Base-by-base conservation (phyloP, 2,329 filamentous ascomycete species). In the Lecanoromycetidae sp. region DNA sequence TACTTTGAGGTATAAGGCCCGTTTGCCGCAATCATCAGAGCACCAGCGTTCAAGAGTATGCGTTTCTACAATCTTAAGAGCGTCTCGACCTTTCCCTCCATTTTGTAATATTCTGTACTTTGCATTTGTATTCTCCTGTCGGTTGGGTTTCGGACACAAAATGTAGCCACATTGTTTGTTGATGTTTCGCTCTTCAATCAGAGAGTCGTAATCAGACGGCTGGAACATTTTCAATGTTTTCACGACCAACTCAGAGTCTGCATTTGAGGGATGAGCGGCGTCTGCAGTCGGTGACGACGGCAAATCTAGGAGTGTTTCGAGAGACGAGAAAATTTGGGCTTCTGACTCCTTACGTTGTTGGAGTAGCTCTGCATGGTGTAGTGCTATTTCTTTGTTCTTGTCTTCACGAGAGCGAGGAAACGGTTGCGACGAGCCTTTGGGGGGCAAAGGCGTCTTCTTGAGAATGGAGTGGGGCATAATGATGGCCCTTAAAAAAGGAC, bases 131-230 rank as follows among this genome's bases (percentile, higher is more conserved):
- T 71, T 66, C 43, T 75, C 70, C 26, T 71, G 70, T 26, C 73
- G 70, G 32, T 79, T 79, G n/a, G 77, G 71, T 13, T 72, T 73
- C 1, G 77, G 66, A 63, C 91, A 98, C 23, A 96, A 72, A 0
- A 76, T 71, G 61, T 95, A 96, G 1, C 87, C 91, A 66, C 91
- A 98, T 17, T 77, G 72, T 35, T 75, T 77, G 56, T 85, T 81
- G 55, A 86, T 82, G 62, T 94, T 93, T 58, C 91, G 84, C 69
- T 98, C 91, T 54, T 83, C 76, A 51, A 95, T 80, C 41, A 96
- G 70, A 54, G 85, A 83, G 60, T 94, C 87, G 68, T 93, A 94
- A 68, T 98, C 90, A 44, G 76, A 74, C 1, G 88, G 86, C 61
- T 90, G 85, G 65, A 95, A 96, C 35, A 78, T 71, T 8, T 74